Percentiles rank a stretch among this genome's conserved stretches.
These are phyloP conservation scores for Monosporascus cannonballus DNA, from an alignment of 2,329 filamentous ascomycete species.

Conservation along the genomic window DNA sequence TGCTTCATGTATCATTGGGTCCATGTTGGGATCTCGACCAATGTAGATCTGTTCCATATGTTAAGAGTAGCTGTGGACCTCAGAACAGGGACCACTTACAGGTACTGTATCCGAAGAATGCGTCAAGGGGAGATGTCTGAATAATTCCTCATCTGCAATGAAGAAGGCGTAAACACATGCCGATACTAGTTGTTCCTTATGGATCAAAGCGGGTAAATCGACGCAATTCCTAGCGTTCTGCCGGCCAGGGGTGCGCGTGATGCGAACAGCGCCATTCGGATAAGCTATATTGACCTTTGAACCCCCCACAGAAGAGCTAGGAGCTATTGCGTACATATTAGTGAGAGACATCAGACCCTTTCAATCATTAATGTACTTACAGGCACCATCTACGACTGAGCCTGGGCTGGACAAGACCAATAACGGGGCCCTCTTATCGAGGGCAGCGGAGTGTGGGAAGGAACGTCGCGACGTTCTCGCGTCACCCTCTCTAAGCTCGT, in stretches of 20 bases:
- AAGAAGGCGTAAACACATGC: constrained; percentile 19
- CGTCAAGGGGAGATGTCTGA: constrained; percentile 11
- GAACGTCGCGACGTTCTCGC: neutral
- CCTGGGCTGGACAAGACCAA: no score
- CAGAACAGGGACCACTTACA: constrained; percentile 5
- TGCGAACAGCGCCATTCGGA: constrained; percentile 17
- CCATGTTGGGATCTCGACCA: constrained; percentile 15
- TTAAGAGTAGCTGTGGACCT: neutral
- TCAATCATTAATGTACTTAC: neutral
- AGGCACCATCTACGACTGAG: neutral
- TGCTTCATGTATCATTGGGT: constrained; percentile 6
- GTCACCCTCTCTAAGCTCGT: neutral
- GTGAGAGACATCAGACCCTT: neutral
- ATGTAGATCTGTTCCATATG: constrained; percentile 12
- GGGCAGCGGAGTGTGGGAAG: neutral
- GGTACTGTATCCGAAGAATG: constrained; percentile 9
- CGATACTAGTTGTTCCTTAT: constrained; percentile 14
- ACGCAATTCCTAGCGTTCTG: constrained; percentile 16
- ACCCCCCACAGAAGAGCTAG: neutral
- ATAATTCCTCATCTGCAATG: constrained; percentile 16
- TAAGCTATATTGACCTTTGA: constrained; percentile 8
- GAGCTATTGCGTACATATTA: neutral
- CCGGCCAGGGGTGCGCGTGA: constrained; percentile 19
- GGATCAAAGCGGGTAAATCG: constrained; percentile 15
- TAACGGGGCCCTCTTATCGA: neutral